phyloP scores from a whole-genome alignment of 768 basidiomycete genomes.

The Phaeotremella fagi region DNA sequence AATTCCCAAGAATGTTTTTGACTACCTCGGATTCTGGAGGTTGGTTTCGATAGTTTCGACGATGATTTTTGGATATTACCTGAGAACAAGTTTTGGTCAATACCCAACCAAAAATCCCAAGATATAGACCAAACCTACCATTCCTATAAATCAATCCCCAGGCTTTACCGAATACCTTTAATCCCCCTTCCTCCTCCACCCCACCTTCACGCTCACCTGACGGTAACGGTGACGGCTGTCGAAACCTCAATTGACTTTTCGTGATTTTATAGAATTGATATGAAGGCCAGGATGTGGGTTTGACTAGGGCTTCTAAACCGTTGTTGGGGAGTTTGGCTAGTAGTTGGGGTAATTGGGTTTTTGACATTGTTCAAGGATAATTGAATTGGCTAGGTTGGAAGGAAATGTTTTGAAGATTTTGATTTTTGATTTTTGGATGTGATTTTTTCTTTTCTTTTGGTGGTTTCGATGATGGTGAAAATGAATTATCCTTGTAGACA shows the following conservation, averaged over 20 bases:
- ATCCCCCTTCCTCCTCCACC: neutral
- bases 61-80: neutral
- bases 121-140: constrained; percentile 7
- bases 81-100: neutral
- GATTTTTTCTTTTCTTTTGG: neutral
- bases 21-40: neutral
- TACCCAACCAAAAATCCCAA: too few relatives aligned
- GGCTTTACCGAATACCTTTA: constrained; percentile 14
- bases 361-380: neutral
- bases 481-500: too few relatives aligned
- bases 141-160: constrained; percentile 15
- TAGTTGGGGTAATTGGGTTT: neutral
- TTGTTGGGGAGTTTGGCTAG: neutral
- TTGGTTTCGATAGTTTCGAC: neutral
- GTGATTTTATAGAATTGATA: constrained; percentile 15
- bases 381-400: too few relatives aligned
- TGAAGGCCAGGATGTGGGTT: neutral
- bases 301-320: constrained; percentile 3
- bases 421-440: neutral
- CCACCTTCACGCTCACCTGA: neutral
- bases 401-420: too few relatives aligned
- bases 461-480: neutral
- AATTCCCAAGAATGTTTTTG: constrained; percentile 2
- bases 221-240: neutral
- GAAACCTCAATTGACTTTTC: constrained; percentile 17